These are phyloP conservation scores for Epichloe hybrida DNA, from an alignment of 2,329 filamentous ascomycete species.

Conservation along the genomic window DNA sequence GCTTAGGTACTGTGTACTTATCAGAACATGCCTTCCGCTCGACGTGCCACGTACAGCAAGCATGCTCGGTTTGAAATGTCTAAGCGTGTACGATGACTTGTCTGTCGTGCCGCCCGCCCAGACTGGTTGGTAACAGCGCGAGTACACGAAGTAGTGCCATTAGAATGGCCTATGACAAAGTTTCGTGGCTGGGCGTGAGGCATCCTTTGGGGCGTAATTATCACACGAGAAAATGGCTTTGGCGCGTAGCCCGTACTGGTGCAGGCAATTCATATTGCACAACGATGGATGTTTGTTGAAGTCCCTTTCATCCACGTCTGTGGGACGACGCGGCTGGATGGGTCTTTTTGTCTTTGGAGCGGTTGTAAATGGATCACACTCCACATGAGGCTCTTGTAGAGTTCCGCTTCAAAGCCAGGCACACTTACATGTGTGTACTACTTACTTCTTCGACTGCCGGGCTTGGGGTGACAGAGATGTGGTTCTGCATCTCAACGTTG, in stretches of 20 bases:
- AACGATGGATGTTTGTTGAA: slow-evolving; percentile 1
- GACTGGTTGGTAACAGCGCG: not conserved
- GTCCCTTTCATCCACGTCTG: slow-evolving; percentile 5
- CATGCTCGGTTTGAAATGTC: too few relatives aligned
- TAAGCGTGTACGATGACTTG: too few relatives aligned
- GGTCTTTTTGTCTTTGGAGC: not conserved
- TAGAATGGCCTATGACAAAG: not conserved
- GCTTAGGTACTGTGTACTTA: not conserved
- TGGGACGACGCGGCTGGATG: slow-evolving; percentile 6
- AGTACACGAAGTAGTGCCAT: not conserved
- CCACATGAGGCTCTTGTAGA: slow-evolving; percentile 11
- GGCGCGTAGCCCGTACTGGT: too few relatives aligned
- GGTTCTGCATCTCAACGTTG: slow-evolving; percentile 5
- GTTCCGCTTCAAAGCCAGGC: slow-evolving; percentile 7
- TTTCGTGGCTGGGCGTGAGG: not conserved
- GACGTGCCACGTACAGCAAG: too few relatives aligned
- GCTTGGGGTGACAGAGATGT: slow-evolving; percentile 5
- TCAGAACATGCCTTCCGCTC: not conserved
- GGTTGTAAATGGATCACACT: slow-evolving; percentile 9
- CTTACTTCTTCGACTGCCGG: slow-evolving; percentile 5
- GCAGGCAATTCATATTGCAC: not conserved
- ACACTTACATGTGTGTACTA: not conserved
- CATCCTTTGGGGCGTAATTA: not conserved
- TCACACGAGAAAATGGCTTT: not conserved
- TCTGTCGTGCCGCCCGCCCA: too few relatives aligned